Conservation (phyloP, 2,329 filamentous ascomycete species). For the Fusarium clavum region DNA sequence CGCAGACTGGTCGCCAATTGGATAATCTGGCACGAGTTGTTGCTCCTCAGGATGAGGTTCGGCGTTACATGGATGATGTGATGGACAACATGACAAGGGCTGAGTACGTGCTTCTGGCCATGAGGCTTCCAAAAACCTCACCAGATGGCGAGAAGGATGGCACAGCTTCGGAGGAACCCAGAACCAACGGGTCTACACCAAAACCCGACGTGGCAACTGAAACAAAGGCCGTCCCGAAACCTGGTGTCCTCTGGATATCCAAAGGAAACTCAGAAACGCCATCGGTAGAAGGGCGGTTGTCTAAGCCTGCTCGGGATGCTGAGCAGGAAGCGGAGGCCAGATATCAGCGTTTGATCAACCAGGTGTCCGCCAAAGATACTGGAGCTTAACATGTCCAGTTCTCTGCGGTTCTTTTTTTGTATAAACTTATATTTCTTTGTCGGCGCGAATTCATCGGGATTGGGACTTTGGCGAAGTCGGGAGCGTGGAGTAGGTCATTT, state of each 20-base stretch:
- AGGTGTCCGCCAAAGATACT: conserved; percentile 52
- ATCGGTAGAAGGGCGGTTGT: conserved; percentile 29
- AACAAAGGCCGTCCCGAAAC: conserved; percentile 39
- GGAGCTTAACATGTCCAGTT: conserved; percentile 21
- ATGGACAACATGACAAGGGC: conserved; percentile 77
- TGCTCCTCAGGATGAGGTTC: conserved; percentile 71
- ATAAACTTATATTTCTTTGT: conserved; percentile 34
- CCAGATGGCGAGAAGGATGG: conserved; percentile 50
- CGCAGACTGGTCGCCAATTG: conserved; percentile 65
- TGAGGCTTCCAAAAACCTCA: conserved; percentile 67
- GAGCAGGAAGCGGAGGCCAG: conserved; percentile 52
- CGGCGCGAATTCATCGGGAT: conserved; percentile 26
- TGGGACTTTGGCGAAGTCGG: conserved; percentile 33
- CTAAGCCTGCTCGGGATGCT: conserved; percentile 48
- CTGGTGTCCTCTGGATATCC: conserved; percentile 54
- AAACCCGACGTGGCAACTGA: conserved; percentile 47
- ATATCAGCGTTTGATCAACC: conserved; percentile 54
- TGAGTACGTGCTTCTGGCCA: conserved; percentile 74
- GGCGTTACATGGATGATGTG: conserved; percentile 75
- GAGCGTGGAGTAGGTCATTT: conserved; percentile 40
- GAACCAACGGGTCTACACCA: conserved; percentile 48
- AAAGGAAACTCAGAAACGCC: conserved; percentile 40
- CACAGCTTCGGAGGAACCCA: conserved; percentile 47
- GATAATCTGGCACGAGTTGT: conserved; percentile 72
- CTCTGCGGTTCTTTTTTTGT: conserved; percentile 2